Evolutionary conservation across 257 asterid genomes (phyloP), one percentile per base, ranked within the genome.

Genomic region (Linaria vulgaris): DNA sequence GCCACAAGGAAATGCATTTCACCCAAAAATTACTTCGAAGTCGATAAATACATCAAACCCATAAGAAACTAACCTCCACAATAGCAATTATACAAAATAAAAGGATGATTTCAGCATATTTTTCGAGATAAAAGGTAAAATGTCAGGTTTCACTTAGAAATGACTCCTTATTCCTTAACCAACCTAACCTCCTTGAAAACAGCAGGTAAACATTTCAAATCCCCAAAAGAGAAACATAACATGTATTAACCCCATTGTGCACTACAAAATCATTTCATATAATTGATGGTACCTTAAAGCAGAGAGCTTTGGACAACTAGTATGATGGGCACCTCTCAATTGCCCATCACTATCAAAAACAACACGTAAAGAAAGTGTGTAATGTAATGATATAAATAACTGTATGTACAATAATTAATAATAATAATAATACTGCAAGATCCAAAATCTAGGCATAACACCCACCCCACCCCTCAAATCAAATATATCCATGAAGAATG

Each of bases 301-400:
- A 66, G 43, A 74, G 56, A 59, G 23, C 49, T 52, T 61, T 53
- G 47, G 68, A 55, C 83, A 71, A 55, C 79, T 56, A 77, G 74
- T 68, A 50, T 54, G 79, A 81, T 69, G 71, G 72, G 74, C 68
- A 72, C 83, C 78, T 75, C 53, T 67, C 81, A 67, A 60, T 74
- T 71, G 65, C 82, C 80, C 76, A 68, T 74, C 69, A 61, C 74
- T 31, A 56, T 57, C 69, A 49, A 56, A 31, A 21, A 53, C 22
- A 56, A 59, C 59, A 56, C 20, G 31, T 0, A 53, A 53, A 24
- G 41, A 44, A 39, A 58, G n/a, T n/a, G n/a, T n/a, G n/a, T n/a
- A n/a, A n/a, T n/a, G n/a, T n/a, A n/a, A n/a, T n/a, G n/a, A n/a
- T n/a, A n/a, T n/a, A n/a, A n/a, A n/a, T n/a, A n/a, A n/a, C n/a